These are phyloP conservation scores for Penicillium cataractarum DNA, from an alignment of 495 filamentous ascomycete species.

Conservation along the genomic window DNA sequence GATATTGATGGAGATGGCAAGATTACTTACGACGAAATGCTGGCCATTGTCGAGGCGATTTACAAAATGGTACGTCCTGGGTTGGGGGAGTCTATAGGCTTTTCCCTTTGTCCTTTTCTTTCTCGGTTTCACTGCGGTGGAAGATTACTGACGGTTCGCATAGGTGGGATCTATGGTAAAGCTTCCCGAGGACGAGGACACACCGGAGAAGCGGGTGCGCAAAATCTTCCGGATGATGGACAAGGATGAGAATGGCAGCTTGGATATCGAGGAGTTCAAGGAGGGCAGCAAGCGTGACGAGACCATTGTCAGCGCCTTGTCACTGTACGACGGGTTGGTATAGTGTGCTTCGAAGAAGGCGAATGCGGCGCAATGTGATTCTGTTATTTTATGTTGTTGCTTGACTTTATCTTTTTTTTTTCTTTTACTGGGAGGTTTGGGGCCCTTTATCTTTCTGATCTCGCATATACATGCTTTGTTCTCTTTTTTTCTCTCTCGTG, in stretches of 20 bases:
- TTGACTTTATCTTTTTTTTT: constrained; percentile 4
- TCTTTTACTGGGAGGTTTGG: constrained; percentile 1
- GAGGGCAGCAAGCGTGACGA: constrained; percentile 98
- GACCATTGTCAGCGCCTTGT: constrained; percentile 97
- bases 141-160: background rate
- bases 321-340: constrained; percentile 93
- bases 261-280: constrained; percentile 97
- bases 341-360: constrained; percentile 43
- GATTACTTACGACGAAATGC: constrained; percentile 99
- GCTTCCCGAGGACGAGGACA: constrained; percentile 97
- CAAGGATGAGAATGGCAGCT: constrained; percentile 95
- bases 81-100: background rate
- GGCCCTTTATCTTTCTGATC: background rate
- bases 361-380: constrained; percentile 36
- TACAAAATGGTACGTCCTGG: constrained; percentile 88
- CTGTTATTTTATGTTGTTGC: constrained; percentile 5
- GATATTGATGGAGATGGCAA: constrained; percentile 99
- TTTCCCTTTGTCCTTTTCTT: background rate
- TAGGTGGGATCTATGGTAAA: constrained; percentile 99
- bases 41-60: constrained; percentile 97
- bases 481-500: background rate
- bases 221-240: constrained; percentile 99
- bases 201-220: constrained; percentile 93
- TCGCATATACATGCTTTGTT: background rate
- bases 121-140: background rate